These are phyloP conservation scores for Debaryomyces sp. DNA, from an alignment of 1,139 yeast species.

Conservation along the genomic window DNA sequence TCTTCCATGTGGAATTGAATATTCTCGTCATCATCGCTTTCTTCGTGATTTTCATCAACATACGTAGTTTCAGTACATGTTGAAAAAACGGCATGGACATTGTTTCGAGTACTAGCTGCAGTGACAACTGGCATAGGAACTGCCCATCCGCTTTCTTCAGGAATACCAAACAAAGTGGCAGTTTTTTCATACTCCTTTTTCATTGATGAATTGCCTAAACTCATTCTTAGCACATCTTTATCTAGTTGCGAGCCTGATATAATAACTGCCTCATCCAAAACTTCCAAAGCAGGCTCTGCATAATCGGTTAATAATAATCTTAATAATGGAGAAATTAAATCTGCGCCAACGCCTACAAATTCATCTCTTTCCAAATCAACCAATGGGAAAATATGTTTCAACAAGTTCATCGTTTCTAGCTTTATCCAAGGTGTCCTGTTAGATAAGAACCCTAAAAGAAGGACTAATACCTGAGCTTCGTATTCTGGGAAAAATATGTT, in stretches of 20 bases:
- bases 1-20: slow-evolving; percentile 72
- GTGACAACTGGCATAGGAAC: slow-evolving; percentile 93
- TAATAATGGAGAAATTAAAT: slow-evolving; percentile 84
- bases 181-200: slow-evolving; percentile 83
- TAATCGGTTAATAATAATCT: slow-evolving; percentile 81
- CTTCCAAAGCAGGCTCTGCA: slow-evolving; percentile 88
- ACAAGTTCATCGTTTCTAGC: slow-evolving; percentile 72
- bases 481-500: slow-evolving; percentile 71
- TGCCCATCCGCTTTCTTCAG: slow-evolving; percentile 98
- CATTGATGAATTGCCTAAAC: slow-evolving; percentile 79
- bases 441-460: slow-evolving; percentile 75
- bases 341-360: slow-evolving; percentile 92
- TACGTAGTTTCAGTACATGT: slow-evolving; percentile 61
- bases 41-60: slow-evolving; percentile 31
- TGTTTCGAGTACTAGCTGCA: slow-evolving; percentile 84
- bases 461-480: slow-evolving; percentile 74
- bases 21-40: slow-evolving; percentile 38
- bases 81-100: slow-evolving; percentile 93
- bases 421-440: slow-evolving; percentile 81
- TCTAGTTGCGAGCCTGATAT: slow-evolving; percentile 93
- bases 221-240: slow-evolving; percentile 87
- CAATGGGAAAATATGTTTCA: slow-evolving; percentile 73
- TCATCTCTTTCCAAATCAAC: slow-evolving; percentile 80
- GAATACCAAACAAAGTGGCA: slow-evolving; percentile 91
- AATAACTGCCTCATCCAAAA: slow-evolving; percentile 79